Evolutionary conservation across 768 basidiomycete genomes (phyloP).

Genomic region (Macrolepiota fuliginosa): DNA sequence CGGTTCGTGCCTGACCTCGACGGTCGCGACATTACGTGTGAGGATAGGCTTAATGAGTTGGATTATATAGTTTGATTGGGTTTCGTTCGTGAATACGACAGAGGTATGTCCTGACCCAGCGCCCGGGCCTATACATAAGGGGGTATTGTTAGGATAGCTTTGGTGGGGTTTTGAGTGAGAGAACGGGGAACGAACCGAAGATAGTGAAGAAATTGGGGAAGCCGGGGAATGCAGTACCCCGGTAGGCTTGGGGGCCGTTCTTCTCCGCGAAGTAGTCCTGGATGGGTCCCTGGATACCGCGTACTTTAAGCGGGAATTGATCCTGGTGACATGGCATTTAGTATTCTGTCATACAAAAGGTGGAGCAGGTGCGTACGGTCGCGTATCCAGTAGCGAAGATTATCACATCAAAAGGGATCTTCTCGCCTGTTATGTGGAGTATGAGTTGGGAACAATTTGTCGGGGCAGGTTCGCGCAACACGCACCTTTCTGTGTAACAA

Average conservation of each 20-base stretch:
- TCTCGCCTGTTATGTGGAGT: slow-evolving; percentile 24
- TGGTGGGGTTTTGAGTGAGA: not conserved
- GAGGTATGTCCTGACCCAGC: slow-evolving; percentile 43
- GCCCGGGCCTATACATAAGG: slow-evolving; percentile 44
- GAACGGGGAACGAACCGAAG: slow-evolving; percentile 26
- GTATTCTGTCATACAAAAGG: not conserved
- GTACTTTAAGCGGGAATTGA: slow-evolving; percentile 29
- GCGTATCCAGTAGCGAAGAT: slow-evolving; percentile 38
- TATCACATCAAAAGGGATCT: slow-evolving; percentile 33
- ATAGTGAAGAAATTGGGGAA: slow-evolving; percentile 47
- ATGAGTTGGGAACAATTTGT: not conserved
- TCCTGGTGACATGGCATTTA: slow-evolving; percentile 20
- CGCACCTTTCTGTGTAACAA: slow-evolving; percentile 38
- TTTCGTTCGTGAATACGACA: slow-evolving; percentile 40
- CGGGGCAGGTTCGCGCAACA: not conserved
- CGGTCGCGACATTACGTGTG: slow-evolving; percentile 26
- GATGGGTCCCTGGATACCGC: slow-evolving; percentile 30
- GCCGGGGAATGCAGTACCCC: slow-evolving; percentile 39
- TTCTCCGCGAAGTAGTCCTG: slow-evolving; percentile 37
- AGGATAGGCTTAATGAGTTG: slow-evolving; percentile 40
- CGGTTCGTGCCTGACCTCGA: slow-evolving; percentile 34
- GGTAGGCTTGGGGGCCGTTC: slow-evolving; percentile 43
- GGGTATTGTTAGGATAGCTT: not conserved
- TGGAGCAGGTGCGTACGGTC: slow-evolving; percentile 17
- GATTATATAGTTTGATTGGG: slow-evolving; percentile 42